Percentiles rank a stretch among this genome's conserved stretches.
These are phyloP conservation scores for Hansenula lynferdii DNA, from an alignment of 1,139 yeast genomes.

Conservation along the genomic window DNA sequence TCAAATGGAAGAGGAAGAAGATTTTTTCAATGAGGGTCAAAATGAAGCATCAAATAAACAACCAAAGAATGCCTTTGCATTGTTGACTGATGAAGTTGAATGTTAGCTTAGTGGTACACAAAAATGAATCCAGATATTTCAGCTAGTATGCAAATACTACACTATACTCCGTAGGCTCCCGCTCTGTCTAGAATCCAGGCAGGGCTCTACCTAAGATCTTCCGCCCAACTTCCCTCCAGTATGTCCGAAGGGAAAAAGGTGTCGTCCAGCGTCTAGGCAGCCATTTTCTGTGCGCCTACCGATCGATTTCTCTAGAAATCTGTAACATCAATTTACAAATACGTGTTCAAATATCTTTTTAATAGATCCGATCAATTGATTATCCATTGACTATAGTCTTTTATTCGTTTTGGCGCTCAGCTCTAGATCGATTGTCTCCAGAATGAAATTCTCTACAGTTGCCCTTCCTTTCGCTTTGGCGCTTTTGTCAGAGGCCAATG, in stretches of 20 bases:
- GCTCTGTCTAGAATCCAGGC: too few relatives aligned
- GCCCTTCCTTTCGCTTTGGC: constrained; percentile 20
- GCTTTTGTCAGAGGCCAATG: constrained; percentile 13
- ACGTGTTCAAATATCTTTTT: not conserved
- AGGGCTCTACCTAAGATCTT: not conserved
- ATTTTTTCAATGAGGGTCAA: constrained; percentile 12
- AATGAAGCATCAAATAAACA: constrained; percentile 16
- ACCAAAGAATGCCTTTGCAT: constrained; percentile 38
- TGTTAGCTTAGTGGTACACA: constrained; percentile 25
- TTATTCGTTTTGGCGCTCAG: too few relatives aligned
- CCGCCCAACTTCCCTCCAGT: not conserved
- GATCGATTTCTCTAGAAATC: not conserved
- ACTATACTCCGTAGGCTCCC: too few relatives aligned
- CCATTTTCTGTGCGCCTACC: too few relatives aligned
- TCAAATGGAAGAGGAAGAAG: constrained; percentile 23
- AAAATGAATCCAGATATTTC: too few relatives aligned
- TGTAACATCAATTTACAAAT: not conserved
- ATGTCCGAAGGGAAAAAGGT: too few relatives aligned
- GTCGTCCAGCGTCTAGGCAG: too few relatives aligned
- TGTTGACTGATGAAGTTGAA: constrained; percentile 45
- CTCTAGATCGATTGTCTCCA: too few relatives aligned
- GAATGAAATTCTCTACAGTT: constrained; percentile 19
- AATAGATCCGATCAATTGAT: too few relatives aligned
- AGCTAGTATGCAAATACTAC: not conserved
- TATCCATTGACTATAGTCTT: too few relatives aligned